A percentile compares a stretch with the other conserved stretches of the same genome.
Evolutionary conservation across 768 basidiomycete genomes (phyloP).

Genomic region (Auricularia heimuer): DNA sequence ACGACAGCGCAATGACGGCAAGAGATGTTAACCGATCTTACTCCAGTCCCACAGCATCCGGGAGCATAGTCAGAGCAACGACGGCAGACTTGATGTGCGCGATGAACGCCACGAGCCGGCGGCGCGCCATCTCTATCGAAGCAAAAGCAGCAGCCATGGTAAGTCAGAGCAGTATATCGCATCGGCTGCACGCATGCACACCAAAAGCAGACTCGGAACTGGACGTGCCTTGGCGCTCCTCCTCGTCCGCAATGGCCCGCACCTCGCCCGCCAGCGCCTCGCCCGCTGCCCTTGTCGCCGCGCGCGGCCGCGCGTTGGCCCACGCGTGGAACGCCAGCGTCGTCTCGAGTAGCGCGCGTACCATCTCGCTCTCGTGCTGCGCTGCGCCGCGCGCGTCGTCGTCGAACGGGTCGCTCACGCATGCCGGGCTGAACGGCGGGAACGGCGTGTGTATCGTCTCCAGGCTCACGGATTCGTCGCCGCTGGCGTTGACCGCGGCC

Average conservation of each 20-base stretch:
- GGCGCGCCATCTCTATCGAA: slow-evolving; percentile 21
- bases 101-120: slow-evolving; percentile 19
- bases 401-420: neutral
- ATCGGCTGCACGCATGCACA: slow-evolving; percentile 11
- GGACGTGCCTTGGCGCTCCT: slow-evolving; percentile 30
- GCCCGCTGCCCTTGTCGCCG: slow-evolving; percentile 21
- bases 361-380: slow-evolving; percentile 16
- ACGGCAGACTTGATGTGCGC: slow-evolving; percentile 25
- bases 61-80: slow-evolving; percentile 13
- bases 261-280: slow-evolving; percentile 22
- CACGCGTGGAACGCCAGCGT: slow-evolving; percentile 29
- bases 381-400: neutral
- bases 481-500: too few species aligned
- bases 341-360: slow-evolving; percentile 23
- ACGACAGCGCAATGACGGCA: too few species aligned
- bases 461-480: too few species aligned
- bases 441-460: neutral
- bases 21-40: too few species aligned
- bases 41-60: too few species aligned
- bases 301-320: slow-evolving; percentile 24
- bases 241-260: slow-evolving; percentile 17
- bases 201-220: slow-evolving; percentile 9
- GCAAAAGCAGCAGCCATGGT: neutral
- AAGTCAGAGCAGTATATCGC: neutral
- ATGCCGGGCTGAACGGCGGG: neutral